A percentile compares a stretch with the other conserved stretches of the same genome.
Evolutionary conservation across 495 filamentous ascomycete species (phyloP).

Genomic region (Cryomyces antarcticus): DNA sequence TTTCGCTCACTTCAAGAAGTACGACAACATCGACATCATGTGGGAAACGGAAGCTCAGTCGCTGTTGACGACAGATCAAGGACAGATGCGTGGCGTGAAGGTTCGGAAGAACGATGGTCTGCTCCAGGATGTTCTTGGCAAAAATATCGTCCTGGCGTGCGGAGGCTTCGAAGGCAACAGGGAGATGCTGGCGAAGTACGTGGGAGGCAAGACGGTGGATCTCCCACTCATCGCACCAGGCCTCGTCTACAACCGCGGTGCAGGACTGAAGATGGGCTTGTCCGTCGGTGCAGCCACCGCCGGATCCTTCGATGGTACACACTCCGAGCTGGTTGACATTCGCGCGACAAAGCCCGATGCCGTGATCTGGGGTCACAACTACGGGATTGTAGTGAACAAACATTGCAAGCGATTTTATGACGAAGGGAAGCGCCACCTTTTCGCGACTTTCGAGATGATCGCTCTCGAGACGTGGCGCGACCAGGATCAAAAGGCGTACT

Average conservation of each 20-base stretch:
- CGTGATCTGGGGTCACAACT: conserved; percentile 12
- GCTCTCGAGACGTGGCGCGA: conserved; percentile 12
- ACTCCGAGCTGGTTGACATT: conserved; percentile 12
- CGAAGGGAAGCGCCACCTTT: conserved; percentile 13
- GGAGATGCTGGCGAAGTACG: conserved; percentile 10
- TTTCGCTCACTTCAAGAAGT: conserved; percentile 6
- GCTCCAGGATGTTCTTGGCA: conserved; percentile 4
- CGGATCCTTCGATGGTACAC: conserved; percentile 10
- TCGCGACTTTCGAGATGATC: conserved; percentile 13
- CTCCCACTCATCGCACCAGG: conserved; percentile 11
- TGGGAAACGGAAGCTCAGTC: conserved; percentile 7
- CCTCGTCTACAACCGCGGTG: conserved; percentile 9
- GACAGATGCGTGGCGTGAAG: conserved; percentile 7
- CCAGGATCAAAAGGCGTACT: conserved; percentile 12
- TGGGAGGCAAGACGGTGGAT: conserved; percentile 8
- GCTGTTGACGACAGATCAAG: conserved; percentile 7
- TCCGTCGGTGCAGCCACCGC: conserved; percentile 11
- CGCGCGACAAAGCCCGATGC: conserved; percentile 10
- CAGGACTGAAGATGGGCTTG: conserved; percentile 9
- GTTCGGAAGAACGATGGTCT: conserved; percentile 9
- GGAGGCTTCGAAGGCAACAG: conserved; percentile 3
- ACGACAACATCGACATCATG: conserved; percentile 3
- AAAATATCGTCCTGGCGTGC: not conserved
- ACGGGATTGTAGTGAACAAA: conserved; percentile 11
- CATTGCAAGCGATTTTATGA: conserved; percentile 13